Evolutionary conservation across 2,329 filamentous ascomycete species (phyloP).

Genomic region (Hymenoscyphus scutula): DNA sequence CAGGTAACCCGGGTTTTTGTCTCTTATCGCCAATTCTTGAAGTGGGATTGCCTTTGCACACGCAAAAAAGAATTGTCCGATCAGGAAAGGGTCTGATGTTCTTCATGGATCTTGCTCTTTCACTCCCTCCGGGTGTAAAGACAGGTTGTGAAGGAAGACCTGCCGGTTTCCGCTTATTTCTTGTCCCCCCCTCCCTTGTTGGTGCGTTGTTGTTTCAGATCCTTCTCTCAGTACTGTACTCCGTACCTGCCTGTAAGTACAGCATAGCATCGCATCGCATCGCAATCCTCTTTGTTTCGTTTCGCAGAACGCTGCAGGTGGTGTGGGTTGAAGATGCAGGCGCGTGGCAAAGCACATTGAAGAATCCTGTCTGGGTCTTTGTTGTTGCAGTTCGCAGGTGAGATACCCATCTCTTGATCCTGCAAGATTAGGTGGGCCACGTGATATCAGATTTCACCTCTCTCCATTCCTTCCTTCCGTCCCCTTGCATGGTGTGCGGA

Average conservation of each 20-base stretch:
- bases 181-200: neutral
- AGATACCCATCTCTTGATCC: constrained; percentile 8
- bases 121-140: neutral
- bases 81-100: neutral
- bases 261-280: neutral
- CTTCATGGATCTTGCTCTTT: neutral
- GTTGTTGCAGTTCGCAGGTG: constrained; percentile 9
- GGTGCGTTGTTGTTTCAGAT: constrained; percentile 15
- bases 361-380: neutral
- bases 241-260: neutral
- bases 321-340: neutral
- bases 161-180: constrained; percentile 8
- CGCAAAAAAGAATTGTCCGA: neutral
- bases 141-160: neutral
- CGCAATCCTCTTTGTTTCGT: constrained; percentile 16
- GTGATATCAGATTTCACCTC: constrained; percentile 8
- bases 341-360: neutral
- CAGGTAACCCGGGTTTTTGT: neutral
- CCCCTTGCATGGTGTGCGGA: too few species aligned
- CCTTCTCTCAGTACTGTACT: constrained; percentile 5
- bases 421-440: constrained; percentile 6
- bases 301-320: neutral
- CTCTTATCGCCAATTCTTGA: neutral
- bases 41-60: neutral
- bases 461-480: neutral